Conservation (phyloP, 225 moss, liverwort and hornwort genomes). For the Bryoerythrophyllum caledonicum region DNA sequence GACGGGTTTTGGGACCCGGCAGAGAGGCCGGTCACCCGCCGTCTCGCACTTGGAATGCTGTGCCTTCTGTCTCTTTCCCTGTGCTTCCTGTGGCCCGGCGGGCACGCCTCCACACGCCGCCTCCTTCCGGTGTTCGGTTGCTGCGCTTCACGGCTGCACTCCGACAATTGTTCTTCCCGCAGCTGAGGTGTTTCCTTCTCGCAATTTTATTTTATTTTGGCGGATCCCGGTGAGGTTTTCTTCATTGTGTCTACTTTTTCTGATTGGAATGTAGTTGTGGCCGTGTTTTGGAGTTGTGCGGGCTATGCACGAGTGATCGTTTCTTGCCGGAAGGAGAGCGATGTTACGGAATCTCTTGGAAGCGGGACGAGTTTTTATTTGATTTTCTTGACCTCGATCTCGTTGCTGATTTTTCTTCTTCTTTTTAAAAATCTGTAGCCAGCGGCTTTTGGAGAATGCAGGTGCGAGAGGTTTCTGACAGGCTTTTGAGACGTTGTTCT, state of each 20-base stretch:
- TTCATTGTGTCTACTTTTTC: not conserved
- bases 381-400: conserved; percentile 12
- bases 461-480: conserved; percentile 15
- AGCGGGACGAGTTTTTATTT: not conserved
- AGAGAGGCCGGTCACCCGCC: not conserved
- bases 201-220: not conserved
- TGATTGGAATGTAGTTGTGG: not conserved
- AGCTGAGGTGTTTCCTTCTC: not conserved
- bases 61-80: not conserved
- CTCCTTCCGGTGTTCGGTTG: conserved; percentile 16
- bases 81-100: not conserved
- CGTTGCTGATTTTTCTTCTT: not conserved
- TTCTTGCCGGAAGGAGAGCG: not conserved
- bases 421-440: not conserved
- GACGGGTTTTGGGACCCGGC: not conserved
- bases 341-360: not conserved
- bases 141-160: not conserved
- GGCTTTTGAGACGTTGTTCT: not conserved
- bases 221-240: not conserved
- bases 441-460: conserved; percentile 24
- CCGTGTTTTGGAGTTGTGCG: not conserved
- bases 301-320: not conserved
- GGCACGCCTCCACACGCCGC: conserved; percentile 11
- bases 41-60: conserved; percentile 5
- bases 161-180: not conserved